A percentile compares a stretch with the other conserved stretches of the same genome.
phyloP scores from a whole-genome alignment of 2,329 filamentous ascomycete genomes.

The Pseudocercospora cruenta region DNA sequence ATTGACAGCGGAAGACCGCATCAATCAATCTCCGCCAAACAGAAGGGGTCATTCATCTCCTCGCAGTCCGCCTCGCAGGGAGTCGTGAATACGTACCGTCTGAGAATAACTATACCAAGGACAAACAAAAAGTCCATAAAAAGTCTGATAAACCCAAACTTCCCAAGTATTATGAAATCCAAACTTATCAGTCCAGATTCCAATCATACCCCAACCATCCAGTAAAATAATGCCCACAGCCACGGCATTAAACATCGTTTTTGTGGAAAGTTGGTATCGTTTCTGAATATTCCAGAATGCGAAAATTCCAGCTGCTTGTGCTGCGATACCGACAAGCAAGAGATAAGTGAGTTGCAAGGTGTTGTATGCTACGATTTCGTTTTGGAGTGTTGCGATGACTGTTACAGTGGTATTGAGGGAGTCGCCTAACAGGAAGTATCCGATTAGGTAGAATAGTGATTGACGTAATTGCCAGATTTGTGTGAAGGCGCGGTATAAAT shows the following conservation, averaged over 20 bases:
- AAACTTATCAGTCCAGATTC: slow-evolving; percentile 59
- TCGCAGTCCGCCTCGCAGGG: neutral
- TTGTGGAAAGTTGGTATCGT: slow-evolving; percentile 62
- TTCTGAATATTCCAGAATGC: slow-evolving; percentile 63
- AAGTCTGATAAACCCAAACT: slow-evolving; percentile 39
- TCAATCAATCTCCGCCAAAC: slow-evolving; percentile 1
- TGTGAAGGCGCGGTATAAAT: slow-evolving; percentile 60
- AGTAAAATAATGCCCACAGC: slow-evolving; percentile 65
- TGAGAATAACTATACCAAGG: slow-evolving; percentile 73
- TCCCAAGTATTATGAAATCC: slow-evolving; percentile 31
- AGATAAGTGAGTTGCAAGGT: slow-evolving; percentile 68
- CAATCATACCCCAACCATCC: slow-evolving; percentile 63
- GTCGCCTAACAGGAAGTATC: slow-evolving; percentile 71
- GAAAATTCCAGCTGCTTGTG: slow-evolving; percentile 66
- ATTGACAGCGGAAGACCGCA: slow-evolving; percentile 14
- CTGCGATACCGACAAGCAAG: slow-evolving; percentile 66
- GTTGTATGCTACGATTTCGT: slow-evolving; percentile 66
- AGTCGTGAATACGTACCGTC: slow-evolving; percentile 45
- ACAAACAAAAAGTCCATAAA: slow-evolving; percentile 69
- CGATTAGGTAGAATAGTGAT: slow-evolving; percentile 65
- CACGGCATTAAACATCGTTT: slow-evolving; percentile 70
- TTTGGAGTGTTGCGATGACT: slow-evolving; percentile 68
- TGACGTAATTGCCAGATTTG: slow-evolving; percentile 69
- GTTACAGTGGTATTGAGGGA: slow-evolving; percentile 72
- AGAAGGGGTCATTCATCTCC: neutral